phyloP scores from a whole-genome alignment of 257 asterid species.

The Euphrasia confusa region DNA sequence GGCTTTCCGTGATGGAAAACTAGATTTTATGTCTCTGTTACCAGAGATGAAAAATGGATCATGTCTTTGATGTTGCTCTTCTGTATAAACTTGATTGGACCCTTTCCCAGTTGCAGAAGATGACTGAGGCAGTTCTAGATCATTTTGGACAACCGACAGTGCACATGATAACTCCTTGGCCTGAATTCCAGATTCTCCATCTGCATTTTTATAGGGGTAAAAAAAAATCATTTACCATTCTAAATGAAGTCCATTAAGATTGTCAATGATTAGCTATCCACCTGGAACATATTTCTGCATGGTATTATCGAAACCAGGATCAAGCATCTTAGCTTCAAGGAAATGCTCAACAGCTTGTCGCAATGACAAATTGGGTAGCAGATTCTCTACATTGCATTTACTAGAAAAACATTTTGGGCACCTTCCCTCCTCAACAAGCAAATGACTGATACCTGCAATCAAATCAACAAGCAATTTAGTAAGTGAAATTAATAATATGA shows the following conservation, averaged over 20 bases:
- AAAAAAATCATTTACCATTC: constrained; percentile 6
- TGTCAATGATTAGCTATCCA: constrained; percentile 22
- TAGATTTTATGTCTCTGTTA: constrained; percentile 26
- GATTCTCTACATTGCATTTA: constrained; percentile 54
- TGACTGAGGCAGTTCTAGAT: constrained; percentile 57
- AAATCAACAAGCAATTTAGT: constrained; percentile 12
- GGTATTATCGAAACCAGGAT: constrained; percentile 39
- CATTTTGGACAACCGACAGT: constrained; percentile 42
- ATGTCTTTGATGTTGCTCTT: constrained; percentile 29
- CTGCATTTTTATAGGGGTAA: constrained; percentile 37
- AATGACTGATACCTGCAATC: constrained; percentile 59
- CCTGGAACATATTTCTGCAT: constrained; percentile 72
- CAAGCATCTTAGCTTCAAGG: constrained; percentile 56
- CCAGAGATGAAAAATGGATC: constrained; percentile 27
- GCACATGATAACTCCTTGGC: constrained; percentile 51
- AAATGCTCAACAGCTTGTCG: constrained; percentile 70
- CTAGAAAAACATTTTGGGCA: constrained; percentile 85
- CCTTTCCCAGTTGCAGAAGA: constrained; percentile 69
- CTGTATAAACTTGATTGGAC: constrained; percentile 52
- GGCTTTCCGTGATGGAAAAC: constrained; percentile 27
- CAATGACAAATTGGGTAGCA: constrained; percentile 80
- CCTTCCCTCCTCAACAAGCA: constrained; percentile 55
- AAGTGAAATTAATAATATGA: constrained; percentile 1
- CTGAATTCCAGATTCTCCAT: constrained; percentile 89
- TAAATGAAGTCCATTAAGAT: constrained; percentile 12